A percentile compares a stretch with the other conserved stretches of the same genome.
These are phyloP conservation scores for Pleurostoma richardsiae DNA, from an alignment of 2,329 filamentous ascomycete genomes.

Conservation along the genomic window DNA sequence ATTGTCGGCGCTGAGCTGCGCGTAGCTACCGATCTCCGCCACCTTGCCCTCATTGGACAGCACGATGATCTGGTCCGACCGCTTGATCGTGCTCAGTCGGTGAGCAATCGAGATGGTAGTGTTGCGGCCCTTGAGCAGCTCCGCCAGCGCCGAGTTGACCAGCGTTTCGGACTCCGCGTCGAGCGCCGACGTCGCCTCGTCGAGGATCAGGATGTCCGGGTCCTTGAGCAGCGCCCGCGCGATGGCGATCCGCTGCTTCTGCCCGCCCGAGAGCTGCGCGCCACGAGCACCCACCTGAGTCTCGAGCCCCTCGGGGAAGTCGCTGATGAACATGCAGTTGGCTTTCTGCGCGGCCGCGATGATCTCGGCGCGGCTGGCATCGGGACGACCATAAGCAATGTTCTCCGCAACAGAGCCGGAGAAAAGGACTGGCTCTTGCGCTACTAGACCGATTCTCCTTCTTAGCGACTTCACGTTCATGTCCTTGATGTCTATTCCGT, in stretches of 20 bases:
- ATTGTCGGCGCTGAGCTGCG: slow-evolving; percentile 65
- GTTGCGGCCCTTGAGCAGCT: slow-evolving; percentile 78
- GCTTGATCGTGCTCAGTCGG: slow-evolving; percentile 91
- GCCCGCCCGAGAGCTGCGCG: slow-evolving; percentile 89
- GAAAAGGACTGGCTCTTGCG: slow-evolving; percentile 91
- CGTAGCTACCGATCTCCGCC: slow-evolving; percentile 84
- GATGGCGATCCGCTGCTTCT: slow-evolving; percentile 97
- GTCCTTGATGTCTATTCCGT: slow-evolving; percentile 73
- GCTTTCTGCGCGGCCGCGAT: slow-evolving; percentile 82
- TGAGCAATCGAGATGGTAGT: slow-evolving; percentile 98
- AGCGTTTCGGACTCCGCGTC: slow-evolving; percentile 96
- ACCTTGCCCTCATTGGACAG: slow-evolving; percentile 82
- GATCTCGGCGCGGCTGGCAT: slow-evolving; percentile 74
- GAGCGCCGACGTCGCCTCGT: slow-evolving; percentile 92
- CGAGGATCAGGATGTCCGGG: slow-evolving; percentile 92
- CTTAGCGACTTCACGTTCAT: slow-evolving; percentile 94
- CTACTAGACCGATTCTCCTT: slow-evolving; percentile 88
- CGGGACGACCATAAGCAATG: slow-evolving; percentile 84
- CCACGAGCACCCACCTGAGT: slow-evolving; percentile 90
- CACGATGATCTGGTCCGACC: slow-evolving; percentile 91
- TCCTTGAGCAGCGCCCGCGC: slow-evolving; percentile 91
- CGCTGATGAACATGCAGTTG: slow-evolving; percentile 94
- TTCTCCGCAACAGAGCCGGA: slow-evolving; percentile 82
- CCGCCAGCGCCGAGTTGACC: slow-evolving; percentile 83
- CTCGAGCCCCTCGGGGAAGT: slow-evolving; percentile 93